Base-by-base conservation (phyloP, 2,329 filamentous ascomycete species). In the Samsoniella hepiali region DNA sequence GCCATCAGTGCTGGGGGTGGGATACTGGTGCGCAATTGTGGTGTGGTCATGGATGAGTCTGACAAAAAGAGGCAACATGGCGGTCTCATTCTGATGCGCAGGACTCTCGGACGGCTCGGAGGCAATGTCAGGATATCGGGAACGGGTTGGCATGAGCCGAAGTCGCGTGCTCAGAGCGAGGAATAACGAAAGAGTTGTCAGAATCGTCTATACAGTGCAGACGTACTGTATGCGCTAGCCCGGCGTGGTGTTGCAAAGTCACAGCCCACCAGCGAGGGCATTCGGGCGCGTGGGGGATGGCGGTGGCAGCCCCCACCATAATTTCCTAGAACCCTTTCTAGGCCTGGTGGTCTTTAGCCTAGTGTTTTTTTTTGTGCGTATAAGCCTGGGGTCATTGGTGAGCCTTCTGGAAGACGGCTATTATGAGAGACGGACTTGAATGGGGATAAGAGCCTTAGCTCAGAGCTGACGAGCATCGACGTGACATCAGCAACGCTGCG, bases 131-230 rank as follows among this genome's bases (percentile, higher is more conserved):
- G 60, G 60, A 57, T 62, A 34, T 62, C 60, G 60, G 60, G 42
- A 50, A 29, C 51, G 53, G 51, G 22, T 22, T 49, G 44, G 22
- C 17, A 49, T 34, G 44, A 45, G 44, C 53, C 51, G 60, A 47
- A 50, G 60, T 62, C 51, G 60, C 60, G 60, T 62, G 60, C 60
- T 62, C 60, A 34, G 40, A 42, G 51, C 11, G 27, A 62, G 15
- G 53, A 29, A 62, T 62, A 50, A 56, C 60, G 60, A 62, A 62
- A 62, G 29, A 29, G 36, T n/a, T 15, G 32, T 11, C 9, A 32
- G 3, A 50, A 62, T 40, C 38, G 27, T 40, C 60, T 62, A 62
- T 62, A 62, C 60, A 62, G 60, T 62, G 53, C 44, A 42, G 34
- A 2, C 17, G 9, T 57, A 62, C 60, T 62, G 60, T 62, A 62